Evolutionary conservation across 768 basidiomycete genomes (phyloP).

Genomic region (Auricularia heimuer): DNA sequence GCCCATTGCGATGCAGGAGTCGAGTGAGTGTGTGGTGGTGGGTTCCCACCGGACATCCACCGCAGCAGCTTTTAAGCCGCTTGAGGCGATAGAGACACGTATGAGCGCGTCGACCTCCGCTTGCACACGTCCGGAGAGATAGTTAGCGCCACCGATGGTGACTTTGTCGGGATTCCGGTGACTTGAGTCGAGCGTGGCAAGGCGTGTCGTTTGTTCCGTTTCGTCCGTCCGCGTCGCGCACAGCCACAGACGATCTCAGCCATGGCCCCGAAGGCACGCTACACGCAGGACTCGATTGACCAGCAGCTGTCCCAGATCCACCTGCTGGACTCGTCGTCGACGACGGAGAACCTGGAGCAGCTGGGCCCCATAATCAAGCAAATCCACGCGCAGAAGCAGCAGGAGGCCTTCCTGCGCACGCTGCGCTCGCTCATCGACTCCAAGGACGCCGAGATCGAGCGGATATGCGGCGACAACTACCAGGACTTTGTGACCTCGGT

Average conservation of each 20-base stretch:
- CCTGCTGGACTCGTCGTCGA: slow-evolving; percentile 75
- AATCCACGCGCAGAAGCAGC: slow-evolving; percentile 77
- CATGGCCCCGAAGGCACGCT: slow-evolving; percentile 32
- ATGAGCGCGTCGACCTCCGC: too few species aligned
- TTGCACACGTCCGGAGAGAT: too few species aligned
- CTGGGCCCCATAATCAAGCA: slow-evolving; percentile 92
- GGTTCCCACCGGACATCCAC: too few species aligned
- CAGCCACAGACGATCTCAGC: neutral
- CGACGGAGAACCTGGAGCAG: slow-evolving; percentile 91
- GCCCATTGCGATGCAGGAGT: too few species aligned
- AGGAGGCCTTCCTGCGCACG: slow-evolving; percentile 81
- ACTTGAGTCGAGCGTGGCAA: too few species aligned
- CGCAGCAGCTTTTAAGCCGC: too few species aligned
- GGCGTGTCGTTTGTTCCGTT: too few species aligned
- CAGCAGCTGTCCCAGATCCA: slow-evolving; percentile 88
- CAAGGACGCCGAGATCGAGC: slow-evolving; percentile 94
- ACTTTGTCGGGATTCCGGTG: too few species aligned
- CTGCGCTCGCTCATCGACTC: slow-evolving; percentile 82
- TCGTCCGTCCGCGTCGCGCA: too few species aligned
- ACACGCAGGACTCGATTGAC: slow-evolving; percentile 78
- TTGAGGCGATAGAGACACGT: too few species aligned
- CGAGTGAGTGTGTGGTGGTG: too few species aligned
- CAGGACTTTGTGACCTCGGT: slow-evolving; percentile 97
- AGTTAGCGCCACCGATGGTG: too few species aligned
- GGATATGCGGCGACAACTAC: slow-evolving; percentile 92